Base-by-base conservation (phyloP, 305 asterid genomes). In the Euphrasia arctica region DNA sequence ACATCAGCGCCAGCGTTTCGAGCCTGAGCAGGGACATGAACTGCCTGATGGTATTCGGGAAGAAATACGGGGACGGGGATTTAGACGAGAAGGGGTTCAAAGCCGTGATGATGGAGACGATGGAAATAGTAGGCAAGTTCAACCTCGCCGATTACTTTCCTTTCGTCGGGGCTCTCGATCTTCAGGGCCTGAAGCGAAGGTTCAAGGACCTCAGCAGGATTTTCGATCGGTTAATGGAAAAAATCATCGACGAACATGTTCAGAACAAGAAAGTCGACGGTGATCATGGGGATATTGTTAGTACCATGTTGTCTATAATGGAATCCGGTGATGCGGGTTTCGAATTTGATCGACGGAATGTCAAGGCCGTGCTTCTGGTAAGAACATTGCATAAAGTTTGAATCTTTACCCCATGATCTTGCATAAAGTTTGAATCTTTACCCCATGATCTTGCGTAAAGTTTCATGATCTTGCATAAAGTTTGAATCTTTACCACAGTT, bases 11-110 rank as follows among this genome's bases (percentile, higher is more conserved):
- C 13, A 34, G 2, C 3, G 10, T 82, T 9, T n/a, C 59, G 2
- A 63, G 58, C 1, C 9, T 70, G n/a, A 69, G 22, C 18, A 76
- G 68, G 0, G 77, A 75, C 13, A 66, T 78, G 60, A 78, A 62
- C 56, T 71, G 75, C 50, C 4, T 76, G 72, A 78, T 83, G 79
- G 49, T 76, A 0, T 73, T 83, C n/a, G 89, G 85, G 48, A 75
- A 63, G 50, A 82, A 80, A 32, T 75, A 62, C 15, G 66, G 62
- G 4, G 85, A 82, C 13, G 50, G 39, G 32, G 78, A 77, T 4
- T 22, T 77, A 12, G 69, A 72, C 5, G 67, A 69, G 12, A 67
- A 60, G 22, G 80, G 84, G 8, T 76, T 82, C 51, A 65, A 68
- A 50, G 75, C 49, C 25, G 55, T 75, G 54, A 8, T 75, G 7